These are phyloP conservation scores for Nicotiana rustica DNA, from an alignment of 305 asterid genomes.

Conservation along the genomic window DNA sequence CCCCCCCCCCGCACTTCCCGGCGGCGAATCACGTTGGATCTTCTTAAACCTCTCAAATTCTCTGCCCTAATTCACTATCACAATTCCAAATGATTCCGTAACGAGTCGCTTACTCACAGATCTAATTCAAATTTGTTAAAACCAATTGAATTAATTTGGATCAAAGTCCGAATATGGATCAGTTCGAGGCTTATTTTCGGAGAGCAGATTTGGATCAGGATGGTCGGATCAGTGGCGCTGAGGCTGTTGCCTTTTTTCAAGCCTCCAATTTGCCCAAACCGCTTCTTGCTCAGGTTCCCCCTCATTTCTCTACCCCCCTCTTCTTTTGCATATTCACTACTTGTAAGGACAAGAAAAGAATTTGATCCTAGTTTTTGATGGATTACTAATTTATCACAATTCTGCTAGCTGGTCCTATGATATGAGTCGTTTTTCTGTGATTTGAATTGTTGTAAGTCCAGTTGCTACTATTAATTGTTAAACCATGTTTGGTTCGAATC, in stretches of 20 bases:
- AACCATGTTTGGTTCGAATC: not conserved
- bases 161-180: constrained; percentile 55
- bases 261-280: constrained; percentile 71
- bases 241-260: constrained; percentile 77
- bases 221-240: constrained; percentile 78
- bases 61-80: constrained; percentile 22
- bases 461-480: constrained; percentile 5
- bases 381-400: constrained; percentile 6
- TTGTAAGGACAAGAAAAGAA: not conserved
- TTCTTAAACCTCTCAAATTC: constrained; percentile 34
- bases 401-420: not conserved
- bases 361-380: not conserved
- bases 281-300: constrained; percentile 79
- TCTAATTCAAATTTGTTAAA: not conserved
- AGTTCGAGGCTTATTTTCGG: constrained; percentile 75
- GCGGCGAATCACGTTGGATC: constrained; percentile 29
- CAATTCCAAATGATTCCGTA: not conserved
- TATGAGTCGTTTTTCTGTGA: not conserved
- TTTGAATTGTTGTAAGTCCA: constrained; percentile 4
- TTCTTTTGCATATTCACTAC: not conserved
- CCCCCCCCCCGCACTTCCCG: not conserved
- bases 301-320: not conserved
- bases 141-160: constrained; percentile 1
- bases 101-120: not conserved
- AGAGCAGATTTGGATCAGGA: constrained; percentile 88